Base-by-base conservation (phyloP, 2,329 filamentous ascomycete genomes). In the Aspergillus bombycis region DNA sequence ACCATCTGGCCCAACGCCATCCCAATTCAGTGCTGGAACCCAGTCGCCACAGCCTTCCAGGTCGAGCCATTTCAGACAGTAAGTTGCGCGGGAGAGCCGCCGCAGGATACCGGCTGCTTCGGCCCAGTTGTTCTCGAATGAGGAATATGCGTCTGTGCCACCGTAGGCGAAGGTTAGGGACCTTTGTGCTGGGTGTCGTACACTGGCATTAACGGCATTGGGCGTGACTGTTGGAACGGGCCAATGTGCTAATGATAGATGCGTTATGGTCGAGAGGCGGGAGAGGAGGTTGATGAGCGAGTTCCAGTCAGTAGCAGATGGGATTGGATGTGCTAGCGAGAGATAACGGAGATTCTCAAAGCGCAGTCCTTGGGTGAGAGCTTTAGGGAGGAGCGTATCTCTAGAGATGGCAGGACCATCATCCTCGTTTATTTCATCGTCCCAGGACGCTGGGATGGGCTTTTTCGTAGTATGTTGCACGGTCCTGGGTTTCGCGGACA, bases 181-280 rank as follows among this genome's bases (percentile, higher is more conserved):
- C 57, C 79, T 72, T 30, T 77, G 75, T 23, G 76, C 77, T 19
- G 75, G 72, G 12, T 81, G 72, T 65, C 69, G 72, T 41, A 85
- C 76, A 12, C 79, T 81, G 8, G 81, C 73, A 10, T 80, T 82
- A 3, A 76, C 75, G 3, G 85, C 77, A 64, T 86, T 84, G 0
- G 85, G 85, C 0, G 85, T 87, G n/a, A 84, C 75, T 0, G 83
- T 85, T 2, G 87, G 87, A 23, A 80, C 76, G 3, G 86, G 86
- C 87, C 87, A 90, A 71, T 87, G 81, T 2, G 87, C 86, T 2
- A 90, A 79, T 0, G 87, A 89, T 2, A 90, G 78, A 67, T 89
- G 87, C 0, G 86, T 88, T 28, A 90, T 72, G 4, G 81, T 86
- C n/a, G 84, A 79, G 0, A 87, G 74, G 30, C 84, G 79, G 0